phyloP scores from a whole-genome alignment of 2,329 filamentous ascomycete genomes.

The Hymenoscyphus repandus region DNA sequence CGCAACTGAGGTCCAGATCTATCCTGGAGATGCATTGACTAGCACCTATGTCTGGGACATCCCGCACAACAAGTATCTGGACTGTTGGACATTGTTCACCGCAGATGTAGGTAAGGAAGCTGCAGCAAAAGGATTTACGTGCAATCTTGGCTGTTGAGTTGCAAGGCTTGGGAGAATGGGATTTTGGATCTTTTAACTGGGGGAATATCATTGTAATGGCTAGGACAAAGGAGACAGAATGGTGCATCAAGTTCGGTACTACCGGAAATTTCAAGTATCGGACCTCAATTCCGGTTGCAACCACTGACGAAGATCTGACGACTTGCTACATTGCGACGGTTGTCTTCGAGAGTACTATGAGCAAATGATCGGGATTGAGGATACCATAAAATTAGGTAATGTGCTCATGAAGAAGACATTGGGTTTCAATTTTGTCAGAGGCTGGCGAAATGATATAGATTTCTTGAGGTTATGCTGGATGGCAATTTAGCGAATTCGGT shows the following conservation, averaged over 20 bases:
- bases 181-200: conserved; percentile 17
- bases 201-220: conserved; percentile 16
- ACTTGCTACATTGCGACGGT: conserved; percentile 14
- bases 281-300: conserved; percentile 3
- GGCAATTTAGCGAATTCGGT: no score
- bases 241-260: conserved; percentile 10
- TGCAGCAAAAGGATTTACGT: conserved; percentile 2
- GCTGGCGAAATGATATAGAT: no score
- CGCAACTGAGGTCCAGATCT: conserved; percentile 8
- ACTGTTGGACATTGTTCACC: conserved; percentile 12
- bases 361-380: not conserved
- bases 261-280: not conserved
- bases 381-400: not conserved
- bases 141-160: conserved; percentile 17
- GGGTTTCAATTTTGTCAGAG: no score
- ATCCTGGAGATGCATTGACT: conserved; percentile 15
- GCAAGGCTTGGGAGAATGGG: conserved; percentile 14
- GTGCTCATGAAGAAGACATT: no score
- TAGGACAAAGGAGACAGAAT: conserved; percentile 12
- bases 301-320: conserved; percentile 6
- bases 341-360: conserved; percentile 1
- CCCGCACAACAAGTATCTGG: conserved; percentile 10
- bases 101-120: conserved; percentile 1
- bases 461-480: no score
- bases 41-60: conserved; percentile 14